Conservation (phyloP, 495 filamentous ascomycete genomes). For the Penicillium coffeae region DNA sequence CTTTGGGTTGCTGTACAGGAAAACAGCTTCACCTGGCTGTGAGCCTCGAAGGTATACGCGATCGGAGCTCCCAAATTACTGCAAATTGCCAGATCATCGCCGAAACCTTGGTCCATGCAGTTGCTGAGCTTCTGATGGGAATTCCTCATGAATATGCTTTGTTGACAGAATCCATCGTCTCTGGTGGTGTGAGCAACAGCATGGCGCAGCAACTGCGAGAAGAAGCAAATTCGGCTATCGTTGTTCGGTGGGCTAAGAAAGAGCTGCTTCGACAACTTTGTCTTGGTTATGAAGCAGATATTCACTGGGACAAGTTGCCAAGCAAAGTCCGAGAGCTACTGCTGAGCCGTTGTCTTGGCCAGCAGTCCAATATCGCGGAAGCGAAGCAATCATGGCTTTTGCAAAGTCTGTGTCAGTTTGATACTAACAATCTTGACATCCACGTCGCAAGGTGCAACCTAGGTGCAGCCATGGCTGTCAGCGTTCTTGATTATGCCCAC, state of each 20-base stretch:
- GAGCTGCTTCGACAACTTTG: conserved; percentile 41
- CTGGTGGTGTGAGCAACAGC: conserved; percentile 34
- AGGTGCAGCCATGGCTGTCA: conserved; percentile 35
- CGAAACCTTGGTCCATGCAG: conserved; percentile 53
- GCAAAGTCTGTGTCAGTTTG: conserved; percentile 34
- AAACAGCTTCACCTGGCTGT: conserved; percentile 38
- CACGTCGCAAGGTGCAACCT: conserved; percentile 43
- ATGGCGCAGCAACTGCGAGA: conserved; percentile 36
- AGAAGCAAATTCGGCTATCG: conserved; percentile 28
- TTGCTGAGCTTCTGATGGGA: conserved; percentile 44
- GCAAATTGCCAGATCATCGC: conserved; percentile 49
- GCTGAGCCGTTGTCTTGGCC: conserved; percentile 37
- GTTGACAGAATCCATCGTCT: conserved; percentile 45
- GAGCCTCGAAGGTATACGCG: conserved; percentile 35
- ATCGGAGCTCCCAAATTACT: conserved; percentile 38
- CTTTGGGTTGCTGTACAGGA: conserved; percentile 41
- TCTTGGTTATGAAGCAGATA: conserved; percentile 39
- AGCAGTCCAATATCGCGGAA: conserved; percentile 23
- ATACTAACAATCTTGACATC: conserved; percentile 28
- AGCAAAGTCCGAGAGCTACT: conserved; percentile 30
- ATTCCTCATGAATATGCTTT: conserved; percentile 50
- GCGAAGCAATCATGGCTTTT: conserved; percentile 32
- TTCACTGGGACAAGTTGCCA: conserved; percentile 42
- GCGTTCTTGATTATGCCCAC: conserved; percentile 38
- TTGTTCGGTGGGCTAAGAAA: conserved; percentile 41